phyloP scores from a whole-genome alignment of 495 filamentous ascomycete species.

The Xylaria curta region DNA sequence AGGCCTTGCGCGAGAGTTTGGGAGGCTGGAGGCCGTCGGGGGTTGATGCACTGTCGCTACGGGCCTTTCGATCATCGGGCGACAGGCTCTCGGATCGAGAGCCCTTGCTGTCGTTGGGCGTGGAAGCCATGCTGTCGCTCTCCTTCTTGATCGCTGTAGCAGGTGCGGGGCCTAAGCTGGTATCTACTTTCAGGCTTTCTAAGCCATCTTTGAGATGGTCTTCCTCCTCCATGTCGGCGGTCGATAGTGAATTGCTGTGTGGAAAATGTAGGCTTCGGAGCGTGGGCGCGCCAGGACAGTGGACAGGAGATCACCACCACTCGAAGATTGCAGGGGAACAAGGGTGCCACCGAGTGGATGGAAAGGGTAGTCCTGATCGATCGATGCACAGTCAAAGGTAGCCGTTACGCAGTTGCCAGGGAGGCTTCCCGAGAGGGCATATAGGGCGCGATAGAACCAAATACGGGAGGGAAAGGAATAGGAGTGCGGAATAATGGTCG shows the following conservation, averaged over 20 bases:
- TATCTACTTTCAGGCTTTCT: slow-evolving; percentile 41
- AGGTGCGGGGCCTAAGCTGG: slow-evolving; percentile 35
- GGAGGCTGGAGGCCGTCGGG: slow-evolving; percentile 59
- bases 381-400: slow-evolving; percentile 14
- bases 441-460: slow-evolving; percentile 12
- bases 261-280: slow-evolving; percentile 16
- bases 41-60: slow-evolving; percentile 48
- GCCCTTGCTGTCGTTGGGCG: slow-evolving; percentile 50
- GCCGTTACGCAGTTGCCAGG: slow-evolving; percentile 23
- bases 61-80: slow-evolving; percentile 51
- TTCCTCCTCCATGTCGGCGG: slow-evolving; percentile 50
- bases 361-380: slow-evolving; percentile 21
- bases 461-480: background rate
- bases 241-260: slow-evolving; percentile 24
- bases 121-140: slow-evolving; percentile 40
- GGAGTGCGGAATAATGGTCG: background rate
- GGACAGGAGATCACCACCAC: slow-evolving; percentile 9
- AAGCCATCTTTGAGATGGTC: slow-evolving; percentile 43
- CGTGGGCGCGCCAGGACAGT: slow-evolving; percentile 4
- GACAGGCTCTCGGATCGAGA: slow-evolving; percentile 49
- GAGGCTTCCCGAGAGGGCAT: slow-evolving; percentile 20
- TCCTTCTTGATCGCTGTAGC: slow-evolving; percentile 47
- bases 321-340: slow-evolving; percentile 2
- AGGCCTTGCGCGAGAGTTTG: slow-evolving; percentile 76
- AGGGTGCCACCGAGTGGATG: background rate